phyloP scores from a whole-genome alignment of 2,329 filamentous ascomycete species.

The Neurospora sp. region DNA sequence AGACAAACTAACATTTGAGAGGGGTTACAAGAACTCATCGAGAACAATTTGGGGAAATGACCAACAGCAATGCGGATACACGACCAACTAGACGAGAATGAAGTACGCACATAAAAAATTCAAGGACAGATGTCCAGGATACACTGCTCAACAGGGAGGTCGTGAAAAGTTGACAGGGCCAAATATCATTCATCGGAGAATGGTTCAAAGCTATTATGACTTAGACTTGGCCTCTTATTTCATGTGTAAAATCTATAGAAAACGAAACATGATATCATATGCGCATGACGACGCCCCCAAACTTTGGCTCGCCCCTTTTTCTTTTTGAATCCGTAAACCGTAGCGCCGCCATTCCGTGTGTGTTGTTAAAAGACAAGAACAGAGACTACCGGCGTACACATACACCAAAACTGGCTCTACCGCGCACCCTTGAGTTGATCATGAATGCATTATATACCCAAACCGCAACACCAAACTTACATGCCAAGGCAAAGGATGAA shows the following conservation, averaged over 20 bases:
- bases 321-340: background rate
- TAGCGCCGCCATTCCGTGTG: background rate
- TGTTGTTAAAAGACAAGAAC: background rate
- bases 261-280: background rate
- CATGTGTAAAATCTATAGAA: background rate
- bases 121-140: background rate
- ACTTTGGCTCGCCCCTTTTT: background rate
- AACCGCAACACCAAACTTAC: conserved; percentile 4
- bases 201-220: background rate
- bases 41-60: background rate
- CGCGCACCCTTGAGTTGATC: conserved; percentile 15
- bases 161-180: background rate
- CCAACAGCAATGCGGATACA: background rate
- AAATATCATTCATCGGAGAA: background rate
- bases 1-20: background rate
- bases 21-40: background rate
- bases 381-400: background rate
- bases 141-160: background rate
- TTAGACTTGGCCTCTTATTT: background rate
- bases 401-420: background rate
- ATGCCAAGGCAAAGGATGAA: background rate
- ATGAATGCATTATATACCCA: conserved; percentile 6
- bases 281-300: background rate
- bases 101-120: background rate
- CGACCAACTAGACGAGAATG: background rate